Percentiles rank a stretch among this genome's conserved stretches.
phyloP scores from a whole-genome alignment of 2,329 filamentous ascomycete species.

The Penicillium frequentans region DNA sequence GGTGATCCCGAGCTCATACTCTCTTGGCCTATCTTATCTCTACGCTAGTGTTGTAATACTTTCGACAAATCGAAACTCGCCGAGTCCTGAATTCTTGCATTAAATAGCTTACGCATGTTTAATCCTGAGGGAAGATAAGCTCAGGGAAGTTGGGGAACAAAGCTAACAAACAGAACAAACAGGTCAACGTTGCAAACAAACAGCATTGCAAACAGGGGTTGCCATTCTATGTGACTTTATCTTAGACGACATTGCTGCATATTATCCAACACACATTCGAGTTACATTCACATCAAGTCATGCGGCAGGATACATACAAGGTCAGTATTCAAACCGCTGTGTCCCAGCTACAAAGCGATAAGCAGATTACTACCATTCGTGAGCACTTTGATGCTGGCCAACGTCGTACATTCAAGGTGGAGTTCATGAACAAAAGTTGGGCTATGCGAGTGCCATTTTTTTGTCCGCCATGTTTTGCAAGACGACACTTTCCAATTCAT shows the following conservation, averaged over 20 bases:
- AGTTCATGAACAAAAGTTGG: background rate
- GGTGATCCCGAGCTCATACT: background rate
- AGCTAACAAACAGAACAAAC: too few species aligned
- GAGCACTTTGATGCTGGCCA: background rate
- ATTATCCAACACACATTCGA: too few species aligned
- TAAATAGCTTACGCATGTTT: too few species aligned
- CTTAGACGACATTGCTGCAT: background rate
- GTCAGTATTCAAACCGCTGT: background rate
- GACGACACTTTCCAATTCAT: background rate
- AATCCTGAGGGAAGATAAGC: too few species aligned
- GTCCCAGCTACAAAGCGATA: slow-evolving; percentile 1
- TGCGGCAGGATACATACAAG: background rate
- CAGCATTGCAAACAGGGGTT: too few species aligned
- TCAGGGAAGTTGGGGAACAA: too few species aligned
- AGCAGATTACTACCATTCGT: background rate
- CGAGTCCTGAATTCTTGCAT: too few species aligned
- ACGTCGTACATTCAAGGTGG: slow-evolving; percentile 2
- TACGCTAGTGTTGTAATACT: background rate
- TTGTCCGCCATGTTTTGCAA: too few species aligned
- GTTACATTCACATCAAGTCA: too few species aligned
- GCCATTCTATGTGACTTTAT: too few species aligned
- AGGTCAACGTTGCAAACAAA: too few species aligned
- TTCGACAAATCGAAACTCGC: background rate
- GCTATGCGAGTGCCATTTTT: background rate
- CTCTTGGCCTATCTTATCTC: background rate